Evolutionary conservation across 176 grass and related monocot genomes (phyloP).

Genomic region (Microstegium vimineum): DNA sequence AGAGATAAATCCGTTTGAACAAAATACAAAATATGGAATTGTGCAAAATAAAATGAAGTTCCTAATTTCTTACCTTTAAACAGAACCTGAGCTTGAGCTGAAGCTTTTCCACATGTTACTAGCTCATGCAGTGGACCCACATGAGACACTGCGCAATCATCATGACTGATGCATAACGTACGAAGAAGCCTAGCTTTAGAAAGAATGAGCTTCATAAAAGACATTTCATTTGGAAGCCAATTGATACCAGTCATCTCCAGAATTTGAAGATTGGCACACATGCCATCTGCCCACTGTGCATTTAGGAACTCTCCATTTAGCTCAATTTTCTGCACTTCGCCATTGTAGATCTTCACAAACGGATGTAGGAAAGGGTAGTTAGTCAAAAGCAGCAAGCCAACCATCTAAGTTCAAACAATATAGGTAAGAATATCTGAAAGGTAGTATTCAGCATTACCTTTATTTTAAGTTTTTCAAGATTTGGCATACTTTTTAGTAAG

Average conservation of each 20-base stretch:
- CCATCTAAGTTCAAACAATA: not conserved
- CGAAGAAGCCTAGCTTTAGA: conserved; percentile 18
- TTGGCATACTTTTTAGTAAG: conserved; percentile 15
- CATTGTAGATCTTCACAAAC: not conserved
- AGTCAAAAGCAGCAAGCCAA: not conserved
- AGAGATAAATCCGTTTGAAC: not conserved
- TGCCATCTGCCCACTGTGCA: conserved; percentile 32
- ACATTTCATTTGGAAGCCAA: conserved; percentile 27
- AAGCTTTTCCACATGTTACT: conserved; percentile 5
- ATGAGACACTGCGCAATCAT: not conserved
- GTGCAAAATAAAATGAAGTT: not conserved
- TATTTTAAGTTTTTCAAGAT: conserved; percentile 24
- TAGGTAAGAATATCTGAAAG: not conserved
- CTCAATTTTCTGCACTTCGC: not conserved
- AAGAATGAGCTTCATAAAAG: conserved; percentile 35
- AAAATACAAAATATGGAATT: not conserved
- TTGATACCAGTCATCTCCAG: not conserved
- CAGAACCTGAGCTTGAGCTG: conserved; percentile 16
- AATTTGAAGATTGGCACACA: conserved; percentile 27
- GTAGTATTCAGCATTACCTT: conserved; percentile 3
- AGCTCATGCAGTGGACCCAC: not conserved
- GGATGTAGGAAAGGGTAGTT: not conserved
- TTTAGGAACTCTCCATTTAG: conserved; percentile 10
- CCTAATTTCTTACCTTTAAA: conserved; percentile 5
- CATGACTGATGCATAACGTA: not conserved